Percentiles rank a stretch among this genome's conserved stretches.
These are phyloP conservation scores for Talaromyces sp. DNA, from an alignment of 2,329 filamentous ascomycete genomes.

Conservation along the genomic window DNA sequence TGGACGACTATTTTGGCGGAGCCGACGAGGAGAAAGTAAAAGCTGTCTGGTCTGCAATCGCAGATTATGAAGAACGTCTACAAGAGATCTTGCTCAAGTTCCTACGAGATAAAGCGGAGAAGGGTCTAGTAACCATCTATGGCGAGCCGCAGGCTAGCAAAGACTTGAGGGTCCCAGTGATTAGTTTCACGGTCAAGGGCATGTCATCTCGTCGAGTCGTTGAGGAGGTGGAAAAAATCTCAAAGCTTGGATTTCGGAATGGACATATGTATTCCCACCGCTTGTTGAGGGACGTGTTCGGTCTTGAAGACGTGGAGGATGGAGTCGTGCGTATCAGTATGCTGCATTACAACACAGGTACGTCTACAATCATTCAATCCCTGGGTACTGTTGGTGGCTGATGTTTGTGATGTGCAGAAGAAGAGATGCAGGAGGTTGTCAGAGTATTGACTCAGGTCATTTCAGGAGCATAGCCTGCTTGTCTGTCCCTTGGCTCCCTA, in stretches of 20 bases:
- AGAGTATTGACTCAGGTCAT: background rate
- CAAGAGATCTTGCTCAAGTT: background rate
- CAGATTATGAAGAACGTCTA: background rate
- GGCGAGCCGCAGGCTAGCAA: background rate
- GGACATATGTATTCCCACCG: background rate
- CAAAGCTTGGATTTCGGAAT: background rate
- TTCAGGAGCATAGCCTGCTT: background rate
- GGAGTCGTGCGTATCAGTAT: background rate
- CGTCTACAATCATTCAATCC: background rate
- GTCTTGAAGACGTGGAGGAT: background rate
- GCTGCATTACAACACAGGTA: background rate
- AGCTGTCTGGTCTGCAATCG: background rate
- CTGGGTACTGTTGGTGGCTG: background rate
- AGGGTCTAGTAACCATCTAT: background rate
- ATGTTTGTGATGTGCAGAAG: background rate
- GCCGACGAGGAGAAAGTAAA: background rate
- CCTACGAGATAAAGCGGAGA: background rate
- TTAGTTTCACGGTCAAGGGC: background rate
- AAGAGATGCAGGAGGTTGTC: constrained; percentile 1
- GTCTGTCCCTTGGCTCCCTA: background rate
- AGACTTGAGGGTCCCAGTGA: background rate
- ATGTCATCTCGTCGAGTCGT: background rate
- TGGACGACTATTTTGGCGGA: background rate
- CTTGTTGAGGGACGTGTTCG: background rate
- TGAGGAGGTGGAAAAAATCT: background rate